phyloP scores from a whole-genome alignment of 257 asterid genomes.

The Marsdenia floribunda region DNA sequence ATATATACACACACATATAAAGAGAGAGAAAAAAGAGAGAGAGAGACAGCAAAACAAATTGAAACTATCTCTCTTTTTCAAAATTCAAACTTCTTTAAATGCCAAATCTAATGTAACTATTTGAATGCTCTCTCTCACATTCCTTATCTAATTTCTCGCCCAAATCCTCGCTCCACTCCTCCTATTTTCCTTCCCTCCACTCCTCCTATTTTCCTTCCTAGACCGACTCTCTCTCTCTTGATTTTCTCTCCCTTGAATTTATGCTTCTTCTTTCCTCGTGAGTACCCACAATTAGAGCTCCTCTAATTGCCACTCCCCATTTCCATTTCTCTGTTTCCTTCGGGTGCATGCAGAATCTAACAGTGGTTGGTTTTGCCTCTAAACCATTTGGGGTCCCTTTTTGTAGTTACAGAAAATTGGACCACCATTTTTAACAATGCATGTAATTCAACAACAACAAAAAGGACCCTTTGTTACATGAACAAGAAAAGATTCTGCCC shows the following conservation, averaged over 20 bases:
- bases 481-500: conserved; percentile 6
- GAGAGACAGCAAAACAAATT: neutral
- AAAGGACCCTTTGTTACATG: neutral
- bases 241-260: conserved; percentile 8
- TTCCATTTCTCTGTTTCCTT: neutral
- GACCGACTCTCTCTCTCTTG: conserved; percentile 28
- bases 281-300: neutral
- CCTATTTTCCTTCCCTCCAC: conserved; percentile 28
- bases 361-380: neutral
- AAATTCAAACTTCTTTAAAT: conserved; percentile 25
- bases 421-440: conserved; percentile 11
- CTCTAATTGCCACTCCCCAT: neutral
- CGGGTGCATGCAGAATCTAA: neutral
- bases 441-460: neutral
- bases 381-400: neutral
- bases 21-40: conserved; percentile 2
- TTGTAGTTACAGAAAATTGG: conserved; percentile 1
- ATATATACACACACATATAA: no score
- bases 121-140: conserved; percentile 31
- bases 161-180: conserved; percentile 29
- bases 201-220: conserved; percentile 29
- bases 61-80: neutral
- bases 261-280: neutral
- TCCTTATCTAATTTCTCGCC: conserved; percentile 44
- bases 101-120: conserved; percentile 60